Evolutionary conservation across 2,329 filamentous ascomycete genomes (phyloP), one percentile per base, ranked within the genome.

Genomic region (Rhynchosporium agropyri): DNA sequence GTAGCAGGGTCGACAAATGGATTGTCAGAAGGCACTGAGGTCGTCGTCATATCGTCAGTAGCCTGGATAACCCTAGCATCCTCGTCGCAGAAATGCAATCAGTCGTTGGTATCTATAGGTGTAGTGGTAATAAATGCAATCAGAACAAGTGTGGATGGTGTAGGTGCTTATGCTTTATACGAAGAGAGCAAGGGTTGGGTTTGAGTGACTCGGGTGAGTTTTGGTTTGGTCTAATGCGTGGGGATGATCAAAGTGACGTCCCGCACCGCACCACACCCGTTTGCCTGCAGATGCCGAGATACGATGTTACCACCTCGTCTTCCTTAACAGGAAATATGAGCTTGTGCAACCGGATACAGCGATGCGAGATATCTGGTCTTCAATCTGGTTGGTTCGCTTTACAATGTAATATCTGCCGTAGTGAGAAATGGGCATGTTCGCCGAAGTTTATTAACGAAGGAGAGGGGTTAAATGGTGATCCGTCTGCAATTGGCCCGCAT

Each of bases 1-100:
- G 71, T 61, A 28, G 68, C 68, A 50, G 74, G 73, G 65, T 77
- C 76, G 53, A 72, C 71, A 66, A 78, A 77, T 29, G 76, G 76
- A 70, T 77, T 73, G 46, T 73, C 71, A 33, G 65, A 57, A 40
- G 67, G 61, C 50, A 63, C 61, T 61, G 70, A 62, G 70, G 69
- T 60, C 48, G 64, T 68, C 43, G 64, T 67, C 65, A 70, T 69
- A 28, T 66, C 58, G 59, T 51, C 31, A 33, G 49, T n/a, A 12
- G 54, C 55, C 51, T 63, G 50, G 57, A 55, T 61, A 64, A 36
- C 62, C 46, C 48, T 61, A 65, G 67, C 67, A 69, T 71, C 57
- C 60, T 69, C 58, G 15, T 48, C 28, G n/a, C 38, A 55, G 20
- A 50, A 45, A 20, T 20, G 26, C 29, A 33, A 40, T 33, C 15